Evolutionary conservation across 768 basidiomycete species (phyloP), one percentile per base, ranked within the genome.

Genomic region (Pleurotus cornucopiae): DNA sequence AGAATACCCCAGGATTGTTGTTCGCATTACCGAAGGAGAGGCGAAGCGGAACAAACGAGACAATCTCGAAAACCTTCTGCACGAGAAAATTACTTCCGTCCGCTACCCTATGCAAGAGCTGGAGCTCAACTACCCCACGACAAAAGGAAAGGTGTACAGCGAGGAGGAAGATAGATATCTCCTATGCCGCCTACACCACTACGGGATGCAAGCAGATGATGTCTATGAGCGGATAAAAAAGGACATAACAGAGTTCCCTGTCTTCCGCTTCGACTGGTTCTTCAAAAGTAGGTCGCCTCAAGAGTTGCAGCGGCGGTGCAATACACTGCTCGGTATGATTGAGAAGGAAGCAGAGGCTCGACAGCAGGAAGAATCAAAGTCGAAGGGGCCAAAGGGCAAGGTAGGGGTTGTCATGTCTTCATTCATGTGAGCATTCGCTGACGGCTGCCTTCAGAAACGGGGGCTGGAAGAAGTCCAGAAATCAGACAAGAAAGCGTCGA

Each of bases 191-290:
- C 71, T 98, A 60, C 84, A 85, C 67, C 84, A 96, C 71, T 95
- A 98, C 61, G 94, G 94, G 20, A 86, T 98, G 79, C 85, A 87
- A 55, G 73, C 80, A 13, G 91, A 91, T 49, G 94, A 97, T 63
- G 89, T 93, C 21, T 97, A 94, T 65, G 96, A 99, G 65, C 74
- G 87, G 53, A 97, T 98, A 73, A 97, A 96, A 81, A 85, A 88
- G 69, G 96, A 98, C 70, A 94, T 98, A 60, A 88, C 85, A 13
- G 95, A 98, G 72, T 98, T 94, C 71, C 95, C 96, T 1, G 89
- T 95, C 12, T 99, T 98, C 75, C 79, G 95, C 18, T 98, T 98
- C 64, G 94, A 98, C 66, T 98, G 94, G 96, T 98, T 97, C 76
- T 89, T 94, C 79, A 95, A 96, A 77, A 93, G 91, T 61, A 76